These are phyloP conservation scores for Pisolithus microcarpus DNA, from an alignment of 768 basidiomycete genomes.

Conservation along the genomic window DNA sequence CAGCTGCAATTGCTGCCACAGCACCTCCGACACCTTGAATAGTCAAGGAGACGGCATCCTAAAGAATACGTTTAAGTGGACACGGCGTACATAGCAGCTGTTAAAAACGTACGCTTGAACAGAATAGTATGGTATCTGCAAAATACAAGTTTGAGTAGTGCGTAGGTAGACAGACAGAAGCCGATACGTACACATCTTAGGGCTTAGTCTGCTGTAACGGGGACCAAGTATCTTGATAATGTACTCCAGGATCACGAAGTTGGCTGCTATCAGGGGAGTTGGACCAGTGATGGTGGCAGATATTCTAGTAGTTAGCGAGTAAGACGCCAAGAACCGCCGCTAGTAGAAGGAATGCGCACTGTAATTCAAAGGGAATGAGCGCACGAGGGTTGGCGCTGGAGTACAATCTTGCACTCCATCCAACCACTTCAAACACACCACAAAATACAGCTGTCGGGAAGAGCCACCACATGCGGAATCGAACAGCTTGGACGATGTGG, in stretches of 20 bases:
- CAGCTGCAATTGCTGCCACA: slow-evolving; percentile 36
- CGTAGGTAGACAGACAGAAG: slow-evolving; percentile 10
- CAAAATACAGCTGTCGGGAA: slow-evolving; percentile 41
- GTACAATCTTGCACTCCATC: slow-evolving; percentile 51
- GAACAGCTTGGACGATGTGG: slow-evolving; percentile 39
- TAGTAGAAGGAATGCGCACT: slow-evolving; percentile 23
- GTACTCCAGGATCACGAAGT: slow-evolving; percentile 50
- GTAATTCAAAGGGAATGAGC: slow-evolving; percentile 33
- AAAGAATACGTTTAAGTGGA: neutral
- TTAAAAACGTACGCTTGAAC: slow-evolving; percentile 24
- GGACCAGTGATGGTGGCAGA: slow-evolving; percentile 48
- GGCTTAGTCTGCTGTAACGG: slow-evolving; percentile 39
- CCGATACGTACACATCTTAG: slow-evolving; percentile 31
- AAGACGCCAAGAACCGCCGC: neutral
- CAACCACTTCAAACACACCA: slow-evolving; percentile 43
- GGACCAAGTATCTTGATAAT: slow-evolving; percentile 39
- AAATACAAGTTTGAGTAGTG: neutral
- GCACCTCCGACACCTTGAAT: slow-evolving; percentile 62
- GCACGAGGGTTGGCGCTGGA: slow-evolving; percentile 24
- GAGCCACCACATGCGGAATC: slow-evolving; percentile 45
- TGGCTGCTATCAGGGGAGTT: slow-evolving; percentile 50
- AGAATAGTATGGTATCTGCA: slow-evolving; percentile 39
- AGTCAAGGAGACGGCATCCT: slow-evolving; percentile 53
- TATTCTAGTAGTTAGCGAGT: slow-evolving; percentile 30
- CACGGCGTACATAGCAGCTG: neutral